These are phyloP conservation scores for Globomyces sp. DNA, from an alignment of 371 early-diverging fungal genomes.

Conservation along the genomic window DNA sequence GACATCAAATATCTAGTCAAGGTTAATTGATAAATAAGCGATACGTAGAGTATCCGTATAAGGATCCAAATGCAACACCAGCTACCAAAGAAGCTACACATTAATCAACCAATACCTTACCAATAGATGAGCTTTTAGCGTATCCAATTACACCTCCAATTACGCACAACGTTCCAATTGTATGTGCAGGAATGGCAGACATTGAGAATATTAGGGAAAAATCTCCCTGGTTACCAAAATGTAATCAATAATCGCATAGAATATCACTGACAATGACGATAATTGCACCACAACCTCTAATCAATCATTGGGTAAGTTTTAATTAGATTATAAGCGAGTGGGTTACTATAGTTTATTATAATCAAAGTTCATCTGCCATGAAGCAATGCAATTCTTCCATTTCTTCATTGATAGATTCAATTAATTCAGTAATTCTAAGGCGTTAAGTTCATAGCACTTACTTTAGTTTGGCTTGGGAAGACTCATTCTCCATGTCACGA, in stretches of 20 bases:
- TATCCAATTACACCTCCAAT: slow-evolving; percentile 11
- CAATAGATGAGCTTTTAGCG: not conserved
- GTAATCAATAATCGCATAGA: too few relatives aligned
- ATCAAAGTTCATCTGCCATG: slow-evolving; percentile 5
- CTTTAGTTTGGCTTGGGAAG: not conserved
- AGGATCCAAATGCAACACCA: slow-evolving; percentile 5
- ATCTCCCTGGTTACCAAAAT: too few relatives aligned
- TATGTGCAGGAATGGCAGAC: slow-evolving; percentile 4
- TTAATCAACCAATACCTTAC: too few relatives aligned
- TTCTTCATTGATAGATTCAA: slow-evolving; percentile 4
- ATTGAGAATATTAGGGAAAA: not conserved
- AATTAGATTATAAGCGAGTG: too few relatives aligned
- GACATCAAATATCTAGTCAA: not conserved
- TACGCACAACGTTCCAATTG: slow-evolving; percentile 9
- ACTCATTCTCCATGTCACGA: not conserved
- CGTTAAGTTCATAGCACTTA: not conserved
- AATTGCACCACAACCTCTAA: too few relatives aligned
- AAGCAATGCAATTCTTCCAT: slow-evolving; percentile 10
- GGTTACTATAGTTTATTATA: too few relatives aligned
- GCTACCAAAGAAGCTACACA: not conserved
- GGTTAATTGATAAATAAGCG: not conserved
- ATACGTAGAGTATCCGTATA: not conserved
- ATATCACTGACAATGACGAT: too few relatives aligned
- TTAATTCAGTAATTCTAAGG: not conserved
- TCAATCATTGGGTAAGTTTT: too few relatives aligned